Evolutionary conservation across 2,329 filamentous ascomycete species (phyloP), one percentile per base, ranked within the genome.

Genomic region (Aspergillus bombycis): DNA sequence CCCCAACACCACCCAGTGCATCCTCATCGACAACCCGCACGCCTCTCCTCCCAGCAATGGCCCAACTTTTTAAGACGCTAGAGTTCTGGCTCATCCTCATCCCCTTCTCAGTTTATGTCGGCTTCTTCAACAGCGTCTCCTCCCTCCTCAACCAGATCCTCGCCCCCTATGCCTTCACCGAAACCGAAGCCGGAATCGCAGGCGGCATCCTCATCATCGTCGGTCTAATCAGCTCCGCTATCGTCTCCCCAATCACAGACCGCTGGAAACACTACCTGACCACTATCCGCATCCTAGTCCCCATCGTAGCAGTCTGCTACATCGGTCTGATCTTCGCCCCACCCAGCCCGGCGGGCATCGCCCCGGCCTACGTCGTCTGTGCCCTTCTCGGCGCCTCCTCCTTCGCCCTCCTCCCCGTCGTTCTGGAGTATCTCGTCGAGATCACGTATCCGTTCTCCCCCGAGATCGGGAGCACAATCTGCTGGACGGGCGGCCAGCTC

Each of bases 71-170:
- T 54, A 75, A 73, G 36, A 91, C 88, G 6, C 82, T 86, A 21
- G 89, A 94, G 74, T 90, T 96, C 78, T 96, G 89, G 85, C 85
- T 97, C 66, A 79, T 97, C 68, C 82, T 94, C 65, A 72, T 94
- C 64, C 90, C 94, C n/a, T 98, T 94, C 79, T 81, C 86, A 67
- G 79, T 94, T 71, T 97, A 93, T 77, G 92, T 97, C 65, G 93
- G 91, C 71, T 90, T 95, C 81, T 99, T 99, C 88, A 98, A 98
- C 84, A 91, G 91, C 69, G 83, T 94, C 68, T 96, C 93, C 57
- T 91, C 91, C 1, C 86, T 98, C 1, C 84, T 98, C 11, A 96
- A 94, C 81, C 94, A 97, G 75, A 92, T 98, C 75, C 86, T 98
- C 67, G 82, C 87, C 45, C 95, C 95, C 0, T 94, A 97, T 79